These are phyloP conservation scores for Suhomyces kunorum DNA, from an alignment of 1,139 yeast genomes.

Conservation along the genomic window DNA sequence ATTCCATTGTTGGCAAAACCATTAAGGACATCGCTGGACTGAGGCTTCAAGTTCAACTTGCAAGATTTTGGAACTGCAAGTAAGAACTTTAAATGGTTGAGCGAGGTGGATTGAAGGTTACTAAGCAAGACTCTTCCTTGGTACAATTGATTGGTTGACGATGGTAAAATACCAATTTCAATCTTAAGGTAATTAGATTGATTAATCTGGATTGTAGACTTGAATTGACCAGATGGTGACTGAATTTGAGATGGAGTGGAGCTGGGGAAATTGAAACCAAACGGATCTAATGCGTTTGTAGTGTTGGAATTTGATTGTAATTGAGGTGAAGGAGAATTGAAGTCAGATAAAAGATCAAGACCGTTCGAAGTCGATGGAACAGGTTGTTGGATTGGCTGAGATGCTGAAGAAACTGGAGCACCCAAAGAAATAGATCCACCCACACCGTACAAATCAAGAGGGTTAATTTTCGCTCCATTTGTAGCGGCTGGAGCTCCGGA, in stretches of 20 bases:
- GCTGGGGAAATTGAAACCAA: slow-evolving; percentile 49
- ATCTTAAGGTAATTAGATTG: slow-evolving; percentile 54
- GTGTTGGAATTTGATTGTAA: slow-evolving; percentile 42
- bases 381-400: slow-evolving; percentile 14
- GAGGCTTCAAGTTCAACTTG: slow-evolving; percentile 66
- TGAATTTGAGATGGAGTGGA: slow-evolving; percentile 40
- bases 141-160: slow-evolving; percentile 38
- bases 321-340: slow-evolving; percentile 50
- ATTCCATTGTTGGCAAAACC: slow-evolving; percentile 57
- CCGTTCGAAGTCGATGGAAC: slow-evolving; percentile 18
- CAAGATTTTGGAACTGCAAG: slow-evolving; percentile 82
- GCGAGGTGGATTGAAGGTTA: slow-evolving; percentile 37
- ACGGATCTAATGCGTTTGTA: slow-evolving; percentile 47
- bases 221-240: slow-evolving; percentile 9
- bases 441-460: slow-evolving; percentile 46
- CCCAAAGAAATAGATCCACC: slow-evolving; percentile 50
- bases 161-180: slow-evolving; percentile 46
- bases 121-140: slow-evolving; percentile 48
- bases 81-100: slow-evolving; percentile 58
- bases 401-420: slow-evolving; percentile 18
- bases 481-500: slow-evolving; percentile 17
- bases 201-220: slow-evolving; percentile 32
- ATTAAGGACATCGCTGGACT: slow-evolving; percentile 57
- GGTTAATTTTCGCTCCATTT: slow-evolving; percentile 30
- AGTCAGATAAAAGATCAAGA: slow-evolving; percentile 47